Base-by-base conservation (phyloP, 805 yeast genomes). In the Starmerella kuoi region DNA sequence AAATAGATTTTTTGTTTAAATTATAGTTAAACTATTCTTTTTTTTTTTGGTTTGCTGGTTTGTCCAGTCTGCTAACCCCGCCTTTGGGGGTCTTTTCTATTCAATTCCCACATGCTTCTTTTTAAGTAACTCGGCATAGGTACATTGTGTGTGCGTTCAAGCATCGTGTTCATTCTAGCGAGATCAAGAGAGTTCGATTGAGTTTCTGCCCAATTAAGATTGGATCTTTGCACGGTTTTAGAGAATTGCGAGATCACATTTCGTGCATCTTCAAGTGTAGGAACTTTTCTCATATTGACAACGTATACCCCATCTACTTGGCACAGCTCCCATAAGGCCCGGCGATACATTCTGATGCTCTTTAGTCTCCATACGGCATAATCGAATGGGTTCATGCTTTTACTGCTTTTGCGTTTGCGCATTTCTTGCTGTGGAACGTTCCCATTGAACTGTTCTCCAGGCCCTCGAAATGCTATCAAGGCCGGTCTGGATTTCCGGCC, bases 401-500 rank as follows among this genome's bases (percentile, higher is more conserved):
- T 38, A 7, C 4, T 15, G 22, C 12, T 21, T 9, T 18, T 6
- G 18, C 7, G 20, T 31, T 6, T 19, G n/a, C 21, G 28, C 17
- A 15, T n/a, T 7, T 3, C 21, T 5, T 20, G 28, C 24, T 11
- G 11, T 22, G 11, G 12, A 20, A 20, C 9, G 20, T 35, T 38
- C 4, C 56, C 56, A 31, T 53, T 53, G 33, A 18, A 50, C 12
- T 14, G 38, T 3, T 5, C 31, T 12, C 52, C 53, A 2, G 20
- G 22, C 14, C 39, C 25, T 9, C 42, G 45, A 6, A 47, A 12
- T 1, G 46, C 42, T 4, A 31, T 44, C 21, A 53, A 17, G 2
- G 53, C 47, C 1, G 56, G 56, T 22, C 56, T 46, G 17, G 54
- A 48, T 9, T 37, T 42, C 7, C 56, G 44, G n/a, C 43, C 51